These are phyloP conservation scores for Laetiporus sulphureus DNA, from an alignment of 1,284 basidiomycete species.

Conservation along the genomic window DNA sequence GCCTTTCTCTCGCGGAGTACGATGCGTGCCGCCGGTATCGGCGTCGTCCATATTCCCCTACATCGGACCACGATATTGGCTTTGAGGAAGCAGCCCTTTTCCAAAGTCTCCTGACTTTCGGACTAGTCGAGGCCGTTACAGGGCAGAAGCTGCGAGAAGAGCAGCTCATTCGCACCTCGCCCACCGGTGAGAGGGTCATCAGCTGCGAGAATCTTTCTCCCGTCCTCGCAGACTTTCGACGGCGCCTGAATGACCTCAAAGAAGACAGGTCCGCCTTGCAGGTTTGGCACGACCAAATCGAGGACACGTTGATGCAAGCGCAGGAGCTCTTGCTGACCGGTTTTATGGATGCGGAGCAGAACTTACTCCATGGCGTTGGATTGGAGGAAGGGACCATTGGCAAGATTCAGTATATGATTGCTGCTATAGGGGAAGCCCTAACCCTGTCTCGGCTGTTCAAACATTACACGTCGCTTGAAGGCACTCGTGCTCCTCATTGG, in stretches of 20 bases:
- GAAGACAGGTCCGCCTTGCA: neutral
- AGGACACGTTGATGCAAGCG: neutral
- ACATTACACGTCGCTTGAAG: neutral
- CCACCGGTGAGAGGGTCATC: neutral
- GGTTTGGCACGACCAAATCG: neutral
- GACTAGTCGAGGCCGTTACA: constrained; percentile 1
- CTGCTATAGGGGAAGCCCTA: constrained; percentile 2
- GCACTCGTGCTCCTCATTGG: constrained; percentile 1
- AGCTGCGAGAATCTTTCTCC: neutral
- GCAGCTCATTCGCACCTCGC: neutral
- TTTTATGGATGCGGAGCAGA: neutral
- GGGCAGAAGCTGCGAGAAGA: neutral
- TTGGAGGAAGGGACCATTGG: neutral
- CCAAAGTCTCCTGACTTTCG: constrained; percentile 3
- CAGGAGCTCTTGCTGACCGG: neutral
- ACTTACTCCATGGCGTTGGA: neutral
- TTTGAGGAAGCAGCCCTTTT: constrained; percentile 1
- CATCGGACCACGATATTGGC: neutral
- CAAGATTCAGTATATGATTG: neutral
- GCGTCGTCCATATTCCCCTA: neutral
- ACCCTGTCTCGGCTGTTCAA: neutral
- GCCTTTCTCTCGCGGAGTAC: neutral
- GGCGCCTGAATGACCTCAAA: neutral
- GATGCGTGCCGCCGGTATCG: neutral
- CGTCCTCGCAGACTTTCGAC: neutral